A percentile compares a stretch with the other conserved stretches of the same genome.
phyloP scores from a whole-genome alignment of 495 filamentous ascomycete genomes.

The Rostrohypoxylon terebratum region DNA sequence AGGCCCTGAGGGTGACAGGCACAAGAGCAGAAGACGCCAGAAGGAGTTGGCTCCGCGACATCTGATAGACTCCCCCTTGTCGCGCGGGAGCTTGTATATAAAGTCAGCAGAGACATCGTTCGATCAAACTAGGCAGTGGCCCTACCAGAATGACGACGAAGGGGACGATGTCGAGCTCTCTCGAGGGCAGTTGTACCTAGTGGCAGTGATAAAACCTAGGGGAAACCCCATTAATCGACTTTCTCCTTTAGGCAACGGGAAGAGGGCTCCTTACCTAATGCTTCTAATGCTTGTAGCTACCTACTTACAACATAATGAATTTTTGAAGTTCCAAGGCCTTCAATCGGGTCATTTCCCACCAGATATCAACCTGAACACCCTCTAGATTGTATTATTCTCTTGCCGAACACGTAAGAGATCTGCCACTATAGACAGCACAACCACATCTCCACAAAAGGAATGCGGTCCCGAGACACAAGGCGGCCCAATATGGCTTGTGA shows the following conservation, averaged over 20 bases:
- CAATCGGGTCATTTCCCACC: slow-evolving; percentile 42
- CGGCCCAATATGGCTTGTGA: slow-evolving; percentile 31
- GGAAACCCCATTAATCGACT: slow-evolving; percentile 36
- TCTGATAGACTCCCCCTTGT: slow-evolving; percentile 44
- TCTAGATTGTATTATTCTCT: slow-evolving; percentile 20
- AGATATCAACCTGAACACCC: slow-evolving; percentile 35
- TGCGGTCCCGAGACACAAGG: slow-evolving; percentile 39
- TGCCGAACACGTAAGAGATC: slow-evolving; percentile 48
- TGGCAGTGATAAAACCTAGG: slow-evolving; percentile 27
- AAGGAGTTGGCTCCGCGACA: slow-evolving; percentile 40
- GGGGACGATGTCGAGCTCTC: slow-evolving; percentile 29
- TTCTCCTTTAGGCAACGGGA: slow-evolving; percentile 36
- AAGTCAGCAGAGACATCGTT: slow-evolving; percentile 43
- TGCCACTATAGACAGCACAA: slow-evolving; percentile 42
- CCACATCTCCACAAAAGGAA: slow-evolving; percentile 47
- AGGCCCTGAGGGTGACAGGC: slow-evolving; percentile 41
- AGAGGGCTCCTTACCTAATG: slow-evolving; percentile 37
- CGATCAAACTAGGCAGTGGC: slow-evolving; percentile 36
- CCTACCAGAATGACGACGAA: slow-evolving; percentile 25
- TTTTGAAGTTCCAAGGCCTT: slow-evolving; percentile 19
- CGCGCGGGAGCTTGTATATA: slow-evolving; percentile 30
- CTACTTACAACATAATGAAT: slow-evolving; percentile 24
- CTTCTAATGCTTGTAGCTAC: slow-evolving; percentile 16
- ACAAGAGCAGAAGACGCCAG: slow-evolving; percentile 36
- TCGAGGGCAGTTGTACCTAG: slow-evolving; percentile 30